phyloP scores from a whole-genome alignment of 1,284 basidiomycete species.

The Malassezia slooffiae region DNA sequence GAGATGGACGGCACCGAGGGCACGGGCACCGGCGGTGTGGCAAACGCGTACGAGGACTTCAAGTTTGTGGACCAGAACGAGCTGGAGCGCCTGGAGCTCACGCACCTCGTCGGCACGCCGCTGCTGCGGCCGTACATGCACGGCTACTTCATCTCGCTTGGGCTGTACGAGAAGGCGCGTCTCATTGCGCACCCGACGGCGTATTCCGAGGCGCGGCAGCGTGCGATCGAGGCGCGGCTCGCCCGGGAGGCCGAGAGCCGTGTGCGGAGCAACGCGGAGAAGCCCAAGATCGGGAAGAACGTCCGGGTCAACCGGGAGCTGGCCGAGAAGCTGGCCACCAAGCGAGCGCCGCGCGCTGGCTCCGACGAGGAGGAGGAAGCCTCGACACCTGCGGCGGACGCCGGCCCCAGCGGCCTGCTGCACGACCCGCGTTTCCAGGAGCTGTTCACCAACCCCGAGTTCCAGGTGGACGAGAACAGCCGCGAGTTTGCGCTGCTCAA shows the following conservation, averaged over 20 bases:
- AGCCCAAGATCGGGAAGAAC: constrained; percentile 36
- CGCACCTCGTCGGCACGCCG: constrained; percentile 84
- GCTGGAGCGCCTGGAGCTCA: constrained; percentile 61
- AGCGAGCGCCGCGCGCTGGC: constrained; percentile 15
- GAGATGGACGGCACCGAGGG: constrained; percentile 75
- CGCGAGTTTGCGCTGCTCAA: constrained; percentile 84
- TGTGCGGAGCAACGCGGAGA: constrained; percentile 54
- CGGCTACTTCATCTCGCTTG: constrained; percentile 91
- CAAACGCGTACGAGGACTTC: constrained; percentile 76
- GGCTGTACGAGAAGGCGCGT: constrained; percentile 87
- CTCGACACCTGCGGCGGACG: constrained; percentile 32
- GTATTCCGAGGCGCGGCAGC: constrained; percentile 85
- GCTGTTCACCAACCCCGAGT: constrained; percentile 87
- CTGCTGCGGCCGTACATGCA: constrained; percentile 99
- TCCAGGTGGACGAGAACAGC: constrained; percentile 75
- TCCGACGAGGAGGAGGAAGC: constrained; percentile 30
- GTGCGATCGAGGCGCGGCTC: constrained; percentile 72
- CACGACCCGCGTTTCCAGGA: constrained; percentile 79
- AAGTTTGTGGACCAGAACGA: constrained; percentile 89
- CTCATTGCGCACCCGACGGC: constrained; percentile 92
- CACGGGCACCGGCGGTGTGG: constrained; percentile 31
- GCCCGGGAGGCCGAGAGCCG: constrained; percentile 84
- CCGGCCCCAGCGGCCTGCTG: constrained; percentile 55
- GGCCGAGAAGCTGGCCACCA: constrained; percentile 64
- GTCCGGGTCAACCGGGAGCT: constrained; percentile 81